Evolutionary conservation across 2,329 filamentous ascomycete species (phyloP).

Genomic region (Beauveria pseudobassiana): DNA sequence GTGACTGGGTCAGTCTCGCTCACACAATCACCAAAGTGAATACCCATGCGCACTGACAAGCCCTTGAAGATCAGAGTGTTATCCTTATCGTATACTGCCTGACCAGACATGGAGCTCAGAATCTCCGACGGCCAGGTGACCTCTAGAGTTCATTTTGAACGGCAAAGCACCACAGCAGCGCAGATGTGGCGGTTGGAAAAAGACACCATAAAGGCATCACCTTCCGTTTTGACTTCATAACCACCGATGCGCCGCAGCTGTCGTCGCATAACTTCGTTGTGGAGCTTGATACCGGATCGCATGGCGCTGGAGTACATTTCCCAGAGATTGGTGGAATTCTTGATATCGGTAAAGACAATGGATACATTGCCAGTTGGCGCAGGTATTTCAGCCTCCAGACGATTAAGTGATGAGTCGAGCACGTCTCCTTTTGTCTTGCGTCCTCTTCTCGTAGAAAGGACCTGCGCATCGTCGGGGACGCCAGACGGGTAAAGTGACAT

Average conservation of each 20-base stretch:
- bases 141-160: slow-evolving; percentile 83
- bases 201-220: slow-evolving; percentile 98
- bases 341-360: slow-evolving; percentile 98
- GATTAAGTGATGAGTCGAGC: slow-evolving; percentile 79
- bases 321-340: slow-evolving; percentile 94
- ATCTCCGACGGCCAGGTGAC: slow-evolving; percentile 93
- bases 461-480: slow-evolving; percentile 61
- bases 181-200: slow-evolving; percentile 96
- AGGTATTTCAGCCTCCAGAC: slow-evolving; percentile 83
- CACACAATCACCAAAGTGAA: slow-evolving; percentile 90
- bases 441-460: slow-evolving; percentile 54
- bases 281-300: slow-evolving; percentile 92
- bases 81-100: slow-evolving; percentile 75
- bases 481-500: slow-evolving; percentile 77
- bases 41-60: slow-evolving; percentile 92
- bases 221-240: slow-evolving; percentile 99
- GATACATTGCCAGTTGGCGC: slow-evolving; percentile 85
- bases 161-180: slow-evolving; percentile 91
- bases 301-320: slow-evolving; percentile 92
- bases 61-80: slow-evolving; percentile 88
- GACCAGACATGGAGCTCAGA: slow-evolving; percentile 75
- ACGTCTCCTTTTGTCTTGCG: slow-evolving; percentile 57
- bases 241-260: slow-evolving; percentile 90
- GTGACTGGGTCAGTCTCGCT: slow-evolving; percentile 95
- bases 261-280: slow-evolving; percentile 94